Percentiles rank a stretch among this genome's conserved stretches.
These are phyloP conservation scores for Funneliformis caledonium DNA, from an alignment of 371 early-diverging fungal species.

Conservation along the genomic window DNA sequence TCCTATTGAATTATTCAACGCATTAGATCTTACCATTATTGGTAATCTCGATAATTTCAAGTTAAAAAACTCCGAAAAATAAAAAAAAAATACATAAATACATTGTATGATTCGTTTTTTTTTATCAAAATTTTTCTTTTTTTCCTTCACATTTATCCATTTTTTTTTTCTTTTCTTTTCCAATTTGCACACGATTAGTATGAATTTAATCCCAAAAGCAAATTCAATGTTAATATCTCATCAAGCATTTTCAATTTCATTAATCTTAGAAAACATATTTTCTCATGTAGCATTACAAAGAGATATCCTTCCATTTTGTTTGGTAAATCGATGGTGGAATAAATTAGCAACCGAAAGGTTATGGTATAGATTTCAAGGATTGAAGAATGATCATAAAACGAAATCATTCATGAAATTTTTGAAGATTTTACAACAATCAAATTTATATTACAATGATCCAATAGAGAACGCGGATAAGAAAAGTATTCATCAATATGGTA, in stretches of 20 bases:
- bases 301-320: background rate
- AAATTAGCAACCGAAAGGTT: constrained; percentile 34
- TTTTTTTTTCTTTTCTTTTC: too few relatives aligned
- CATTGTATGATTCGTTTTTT: too few relatives aligned
- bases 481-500: constrained; percentile 25
- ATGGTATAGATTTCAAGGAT: constrained; percentile 30
- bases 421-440: background rate
- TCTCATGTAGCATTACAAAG: background rate
- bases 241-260: constrained; percentile 18
- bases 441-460: background rate
- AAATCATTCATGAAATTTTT: constrained; percentile 23
- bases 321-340: constrained; percentile 32
- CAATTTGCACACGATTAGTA: background rate
- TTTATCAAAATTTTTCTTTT: too few relatives aligned
- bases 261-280: constrained; percentile 25
- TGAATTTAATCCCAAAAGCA: background rate
- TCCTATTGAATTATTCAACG: too few relatives aligned
- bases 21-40: too few relatives aligned
- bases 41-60: too few relatives aligned
- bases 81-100: too few relatives aligned
- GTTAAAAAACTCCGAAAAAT: too few relatives aligned
- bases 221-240: background rate
- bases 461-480: background rate
- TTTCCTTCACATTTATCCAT: too few relatives aligned
- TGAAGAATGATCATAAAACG: constrained; percentile 8